A percentile compares a stretch with the other conserved stretches of the same genome.
Evolutionary conservation across 192 early-diverging fungal genomes (phyloP).

Genomic region (Linnemannia schmuckeri): DNA sequence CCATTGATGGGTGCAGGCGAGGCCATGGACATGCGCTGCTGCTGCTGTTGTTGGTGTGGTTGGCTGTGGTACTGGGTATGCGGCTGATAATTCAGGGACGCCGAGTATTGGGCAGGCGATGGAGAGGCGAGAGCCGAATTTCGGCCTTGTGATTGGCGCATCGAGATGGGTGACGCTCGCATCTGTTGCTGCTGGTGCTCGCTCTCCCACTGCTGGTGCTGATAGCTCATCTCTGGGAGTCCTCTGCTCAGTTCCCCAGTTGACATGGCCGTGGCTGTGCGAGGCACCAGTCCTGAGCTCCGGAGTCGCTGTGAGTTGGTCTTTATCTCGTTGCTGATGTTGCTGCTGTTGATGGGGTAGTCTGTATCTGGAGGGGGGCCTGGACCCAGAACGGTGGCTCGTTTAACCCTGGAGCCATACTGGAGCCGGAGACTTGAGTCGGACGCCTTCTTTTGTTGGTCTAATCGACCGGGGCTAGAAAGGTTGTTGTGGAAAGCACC

Average conservation of each 20-base stretch:
- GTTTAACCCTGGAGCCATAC: constrained; percentile 35
- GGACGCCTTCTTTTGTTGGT: constrained; percentile 15
- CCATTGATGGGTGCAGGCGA: constrained; percentile 20
- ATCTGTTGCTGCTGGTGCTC: neutral
- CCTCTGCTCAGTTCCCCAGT: neutral
- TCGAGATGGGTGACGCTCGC: neutral
- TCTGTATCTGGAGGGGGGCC: neutral
- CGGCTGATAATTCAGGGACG: constrained; percentile 5
- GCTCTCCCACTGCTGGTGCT: constrained; percentile 1
- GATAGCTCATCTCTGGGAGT: constrained; percentile 7
- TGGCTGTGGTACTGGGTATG: neutral
- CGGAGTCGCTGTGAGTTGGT: neutral
- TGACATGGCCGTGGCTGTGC: constrained; percentile 3
- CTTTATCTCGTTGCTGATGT: constrained; percentile 1
- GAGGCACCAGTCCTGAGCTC: constrained; percentile 7
- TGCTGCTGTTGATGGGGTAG: constrained; percentile 6
- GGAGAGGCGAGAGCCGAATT: neutral
- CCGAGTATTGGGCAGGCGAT: neutral
- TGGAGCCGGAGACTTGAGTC: constrained; percentile 38
- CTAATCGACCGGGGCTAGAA: constrained; percentile 27
- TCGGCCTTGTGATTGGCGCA: constrained; percentile 17
- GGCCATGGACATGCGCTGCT: constrained; percentile 17
- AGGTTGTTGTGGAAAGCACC: constrained; percentile 21
- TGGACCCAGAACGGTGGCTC: neutral
- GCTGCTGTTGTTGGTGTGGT: neutral